Evolutionary conservation across 257 asterid species (phyloP), one percentile per base, ranked within the genome.

Genomic region (Solanum dulcamara): DNA sequence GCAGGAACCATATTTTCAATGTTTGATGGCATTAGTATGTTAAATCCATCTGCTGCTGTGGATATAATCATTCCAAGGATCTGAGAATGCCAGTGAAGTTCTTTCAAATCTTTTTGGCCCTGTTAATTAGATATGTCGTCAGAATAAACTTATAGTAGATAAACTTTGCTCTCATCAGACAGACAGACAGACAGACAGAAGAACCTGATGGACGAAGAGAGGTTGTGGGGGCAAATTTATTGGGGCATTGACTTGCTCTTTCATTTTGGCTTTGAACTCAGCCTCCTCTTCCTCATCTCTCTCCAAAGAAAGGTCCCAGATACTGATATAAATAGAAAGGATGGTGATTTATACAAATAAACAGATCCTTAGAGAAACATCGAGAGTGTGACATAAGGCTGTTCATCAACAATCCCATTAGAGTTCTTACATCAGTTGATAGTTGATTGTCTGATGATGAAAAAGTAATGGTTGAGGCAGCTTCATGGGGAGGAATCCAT

Each of bases 41-140:
- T 93, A 81, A 92, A 94, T 81, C 98, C 97, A 90, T 96, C 98
- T 28, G 96, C 91, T 3, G 98, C 98, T 0, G 99, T 96, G 50
- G 98, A 92, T 64, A 94, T 80, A 59, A 94, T 77, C 99, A 94
- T 94, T 85, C 98, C 99, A 12, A 97, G 99, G 72, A 96, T 93
- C 90, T 93, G 98, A 26, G 97, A 66, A 84, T 96, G 97, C 98
- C 98, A 96, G 53, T 94, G 98, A 60, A 96, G 86, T 91, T 96
- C 98, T 89, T 94, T 96, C 97, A 94, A 90, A 90, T 94, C 97
- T 91, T 91, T 96, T 84, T 94, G 99, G 17, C 99, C 99, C 99
- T 96, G 97, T 89, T 83, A 18, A 42, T 42, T 42, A 42, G 46
- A 42, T 9, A 42, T 42, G 46, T 42, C 46, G 11, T 42, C 46